These are phyloP conservation scores for Coemansia sp. DNA, from an alignment of 192 early-diverging fungal species.

Conservation along the genomic window DNA sequence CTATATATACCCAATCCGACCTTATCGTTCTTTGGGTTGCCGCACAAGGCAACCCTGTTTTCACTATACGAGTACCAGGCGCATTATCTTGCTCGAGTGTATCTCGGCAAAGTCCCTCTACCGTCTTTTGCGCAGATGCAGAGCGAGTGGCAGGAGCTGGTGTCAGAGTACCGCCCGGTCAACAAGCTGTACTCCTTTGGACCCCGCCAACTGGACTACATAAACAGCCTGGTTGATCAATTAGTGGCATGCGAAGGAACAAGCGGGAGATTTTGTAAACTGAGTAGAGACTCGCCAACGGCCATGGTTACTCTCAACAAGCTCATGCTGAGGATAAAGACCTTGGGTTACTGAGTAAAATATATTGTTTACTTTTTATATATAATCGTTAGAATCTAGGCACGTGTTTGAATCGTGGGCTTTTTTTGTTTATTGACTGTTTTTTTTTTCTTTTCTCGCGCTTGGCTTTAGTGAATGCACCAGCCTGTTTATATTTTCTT, in stretches of 20 bases:
- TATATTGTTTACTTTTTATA: background rate
- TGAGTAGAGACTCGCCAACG: no score
- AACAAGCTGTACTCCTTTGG: slow-evolving; percentile 6
- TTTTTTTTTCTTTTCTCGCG: background rate
- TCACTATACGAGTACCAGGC: slow-evolving; percentile 60
- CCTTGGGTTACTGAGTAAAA: no score
- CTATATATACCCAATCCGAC: slow-evolving; percentile 53
- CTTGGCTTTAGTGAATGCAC: background rate
- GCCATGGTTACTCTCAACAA: no score
- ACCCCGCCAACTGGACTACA: slow-evolving; percentile 15
- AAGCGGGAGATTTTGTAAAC: no score
- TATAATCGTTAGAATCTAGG: no score
- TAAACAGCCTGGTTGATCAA: slow-evolving; percentile 17
- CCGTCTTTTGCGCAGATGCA: slow-evolving; percentile 29
- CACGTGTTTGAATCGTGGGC: background rate
- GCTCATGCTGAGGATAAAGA: no score
- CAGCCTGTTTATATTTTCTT: slow-evolving; percentile 1
- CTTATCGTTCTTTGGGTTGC: slow-evolving; percentile 57
- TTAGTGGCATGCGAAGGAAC: no score
- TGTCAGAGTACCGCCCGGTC: background rate
- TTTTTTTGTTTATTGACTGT: background rate
- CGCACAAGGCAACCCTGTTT: slow-evolving; percentile 56
- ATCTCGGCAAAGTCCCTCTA: slow-evolving; percentile 20
- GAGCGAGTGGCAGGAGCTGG: slow-evolving; percentile 11
- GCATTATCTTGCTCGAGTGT: slow-evolving; percentile 41